Base-by-base conservation (phyloP, 768 basidiomycete species). In the Hypholoma sublateritium region DNA sequence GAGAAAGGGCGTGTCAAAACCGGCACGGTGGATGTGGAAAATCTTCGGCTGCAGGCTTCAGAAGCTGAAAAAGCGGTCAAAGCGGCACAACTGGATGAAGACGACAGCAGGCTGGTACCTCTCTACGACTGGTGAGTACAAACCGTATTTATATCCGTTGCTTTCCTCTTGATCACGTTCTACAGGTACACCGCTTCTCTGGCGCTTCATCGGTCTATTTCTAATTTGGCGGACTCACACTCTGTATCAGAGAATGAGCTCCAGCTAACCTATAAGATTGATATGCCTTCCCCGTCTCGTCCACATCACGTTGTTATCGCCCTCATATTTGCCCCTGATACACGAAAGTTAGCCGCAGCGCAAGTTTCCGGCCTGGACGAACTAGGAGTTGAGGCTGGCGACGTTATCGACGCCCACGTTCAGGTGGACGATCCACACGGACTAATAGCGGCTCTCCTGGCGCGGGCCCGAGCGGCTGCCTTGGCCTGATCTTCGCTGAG, bases 201-300 rank as follows among this genome's bases (percentile, higher is more conserved):
- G 42, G 70, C 77, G 2, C 70, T 91, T 6, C 89, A 95, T 58
- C 82, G 80, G 21, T 78, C 81, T 0, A 71, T 91, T 13, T 74
- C 83, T 43, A 80, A 80, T 43, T 79, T 94, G 59, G 74, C 81
- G 53, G 81, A 84, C 9, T 82, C 81, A 4, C 76, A 82, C 25
- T 74, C 80, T 1, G 79, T 78, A 24, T 85, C 91, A 1, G 89
- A 91, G 57, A 91, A 93, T 70, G 90, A 93, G 67, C 76, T 93
- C 24, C 81, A 83, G 25, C 75, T 95, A 43, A 82, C 81, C 8
- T 95, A 94, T 69, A 70, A 65, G 45, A 65, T 90, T 50, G 67
- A 74, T 37, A 45, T 65, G 35, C 61, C 69, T 32, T 36, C 59
- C 47, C 67, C 66, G n/a, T 62, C 66, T 8, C 63, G 66, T 13